A percentile compares a stretch with the other conserved stretches of the same genome.
phyloP scores from a whole-genome alignment of 1,284 basidiomycete species.

The Cutaneotrichosporon sp. region DNA sequence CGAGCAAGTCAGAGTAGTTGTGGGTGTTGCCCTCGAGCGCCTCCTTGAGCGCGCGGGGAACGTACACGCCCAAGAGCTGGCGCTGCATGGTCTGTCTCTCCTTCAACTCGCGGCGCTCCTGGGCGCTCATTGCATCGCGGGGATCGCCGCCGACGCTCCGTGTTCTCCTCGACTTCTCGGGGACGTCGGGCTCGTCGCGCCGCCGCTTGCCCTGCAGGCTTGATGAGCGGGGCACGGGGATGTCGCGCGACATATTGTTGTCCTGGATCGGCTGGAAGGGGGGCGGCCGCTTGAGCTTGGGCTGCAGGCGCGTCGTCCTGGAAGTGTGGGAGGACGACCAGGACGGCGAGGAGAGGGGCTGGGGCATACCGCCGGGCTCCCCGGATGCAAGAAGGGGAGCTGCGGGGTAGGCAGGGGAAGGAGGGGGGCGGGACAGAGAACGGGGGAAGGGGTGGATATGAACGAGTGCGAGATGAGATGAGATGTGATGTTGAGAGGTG shows the following conservation, averaged over 20 bases:
- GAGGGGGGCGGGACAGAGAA: background rate
- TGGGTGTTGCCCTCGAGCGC: slow-evolving; percentile 49
- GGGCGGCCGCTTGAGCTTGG: background rate
- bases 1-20: slow-evolving; percentile 59
- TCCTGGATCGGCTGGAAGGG: background rate
- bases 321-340: slow-evolving; percentile 39
- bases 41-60: slow-evolving; percentile 49
- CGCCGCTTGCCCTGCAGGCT: slow-evolving; percentile 48
- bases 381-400: background rate
- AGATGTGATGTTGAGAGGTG: background rate
- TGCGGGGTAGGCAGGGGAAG: background rate
- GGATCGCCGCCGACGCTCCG: slow-evolving; percentile 40
- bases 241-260: slow-evolving; percentile 12
- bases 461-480: background rate
- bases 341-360: slow-evolving; percentile 28
- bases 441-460: background rate
- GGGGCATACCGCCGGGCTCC: slow-evolving; percentile 19
- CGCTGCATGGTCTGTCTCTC: slow-evolving; percentile 49
- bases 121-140: too few species aligned
- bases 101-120: too few species aligned
- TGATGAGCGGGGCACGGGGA: slow-evolving; percentile 33
- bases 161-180: slow-evolving; percentile 38
- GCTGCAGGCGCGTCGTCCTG: slow-evolving; percentile 28
- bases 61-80: slow-evolving; percentile 52
- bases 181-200: slow-evolving; percentile 39